These are phyloP conservation scores for Pezicula carpinea DNA, from an alignment of 2,329 filamentous ascomycete genomes.

Conservation along the genomic window DNA sequence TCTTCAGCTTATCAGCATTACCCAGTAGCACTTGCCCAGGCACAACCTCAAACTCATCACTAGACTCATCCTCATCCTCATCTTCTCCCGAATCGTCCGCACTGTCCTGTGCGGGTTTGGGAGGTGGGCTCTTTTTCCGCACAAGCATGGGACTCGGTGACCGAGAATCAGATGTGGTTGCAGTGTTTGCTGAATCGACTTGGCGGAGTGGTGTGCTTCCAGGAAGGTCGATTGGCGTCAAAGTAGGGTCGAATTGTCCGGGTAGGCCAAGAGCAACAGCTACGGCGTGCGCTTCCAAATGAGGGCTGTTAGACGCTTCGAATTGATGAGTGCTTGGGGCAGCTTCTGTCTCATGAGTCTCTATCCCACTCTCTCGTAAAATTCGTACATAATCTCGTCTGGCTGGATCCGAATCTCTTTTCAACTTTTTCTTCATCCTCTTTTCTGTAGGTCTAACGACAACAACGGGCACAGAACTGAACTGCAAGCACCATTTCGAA, in stretches of 20 bases:
- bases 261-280: slow-evolving; percentile 59
- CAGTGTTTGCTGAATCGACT: slow-evolving; percentile 20
- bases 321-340: slow-evolving; percentile 17
- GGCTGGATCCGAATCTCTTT: slow-evolving; percentile 59
- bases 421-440: slow-evolving; percentile 66
- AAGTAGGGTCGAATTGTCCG: slow-evolving; percentile 58
- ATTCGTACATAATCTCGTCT: slow-evolving; percentile 62
- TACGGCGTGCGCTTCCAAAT: slow-evolving; percentile 61
- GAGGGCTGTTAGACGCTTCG: slow-evolving; percentile 33
- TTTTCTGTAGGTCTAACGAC: slow-evolving; percentile 67
- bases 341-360: slow-evolving; percentile 26
- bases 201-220: slow-evolving; percentile 15
- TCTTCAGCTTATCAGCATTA: slow-evolving; percentile 39
- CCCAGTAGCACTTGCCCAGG: slow-evolving; percentile 22
- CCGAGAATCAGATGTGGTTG: slow-evolving; percentile 25
- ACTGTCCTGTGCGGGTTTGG: slow-evolving; percentile 26
- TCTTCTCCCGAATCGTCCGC: slow-evolving; percentile 33
- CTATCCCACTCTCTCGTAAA: slow-evolving; percentile 49
- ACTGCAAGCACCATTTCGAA: slow-evolving; percentile 70
- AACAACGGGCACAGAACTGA: slow-evolving; percentile 70
- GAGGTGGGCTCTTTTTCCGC: slow-evolving; percentile 32
- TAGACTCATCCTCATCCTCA: slow-evolving; percentile 26
- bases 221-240: slow-evolving; percentile 47
- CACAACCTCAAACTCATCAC: slow-evolving; percentile 28
- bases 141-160: slow-evolving; percentile 30